phyloP scores from a whole-genome alignment of 305 asterid genomes.

The Solanum hybrid region DNA sequence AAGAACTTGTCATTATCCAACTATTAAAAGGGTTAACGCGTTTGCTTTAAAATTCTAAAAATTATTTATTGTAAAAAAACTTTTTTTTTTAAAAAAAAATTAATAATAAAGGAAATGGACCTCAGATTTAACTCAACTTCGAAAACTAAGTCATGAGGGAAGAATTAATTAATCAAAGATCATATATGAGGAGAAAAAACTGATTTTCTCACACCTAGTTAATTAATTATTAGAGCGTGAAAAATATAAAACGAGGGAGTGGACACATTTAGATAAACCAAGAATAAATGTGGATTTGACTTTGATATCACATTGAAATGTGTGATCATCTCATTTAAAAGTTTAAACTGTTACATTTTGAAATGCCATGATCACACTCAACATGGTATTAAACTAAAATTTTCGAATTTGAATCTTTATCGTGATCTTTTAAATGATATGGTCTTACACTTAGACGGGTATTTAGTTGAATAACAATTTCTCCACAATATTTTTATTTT shows the following conservation, averaged over 20 bases:
- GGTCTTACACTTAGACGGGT: not conserved
- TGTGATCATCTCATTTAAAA: not conserved
- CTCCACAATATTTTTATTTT: no score
- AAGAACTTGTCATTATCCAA: not conserved
- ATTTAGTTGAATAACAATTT: not conserved
- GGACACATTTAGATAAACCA: not conserved
- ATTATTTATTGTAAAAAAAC: not conserved
- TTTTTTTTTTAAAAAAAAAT: not conserved
- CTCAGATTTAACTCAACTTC: not conserved
- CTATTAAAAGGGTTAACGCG: not conserved
- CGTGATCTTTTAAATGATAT: not conserved
- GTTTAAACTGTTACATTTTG: not conserved
- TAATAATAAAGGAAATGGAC: not conserved
- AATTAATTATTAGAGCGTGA: not conserved
- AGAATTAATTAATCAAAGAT: not conserved
- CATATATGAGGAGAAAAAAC: not conserved
- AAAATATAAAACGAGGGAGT: not conserved
- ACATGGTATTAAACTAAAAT: not conserved
- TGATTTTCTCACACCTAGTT: not conserved
- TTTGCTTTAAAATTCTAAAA: not conserved
- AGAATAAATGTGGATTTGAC: not conserved
- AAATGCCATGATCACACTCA: not conserved
- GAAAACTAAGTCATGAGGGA: not conserved
- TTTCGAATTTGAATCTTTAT: not conserved
- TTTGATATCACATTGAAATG: not conserved